Percentiles rank a stretch among this genome's conserved stretches.
These are phyloP conservation scores for Nicotiana obtusifolia DNA, from an alignment of 257 asterid species.

Conservation along the genomic window DNA sequence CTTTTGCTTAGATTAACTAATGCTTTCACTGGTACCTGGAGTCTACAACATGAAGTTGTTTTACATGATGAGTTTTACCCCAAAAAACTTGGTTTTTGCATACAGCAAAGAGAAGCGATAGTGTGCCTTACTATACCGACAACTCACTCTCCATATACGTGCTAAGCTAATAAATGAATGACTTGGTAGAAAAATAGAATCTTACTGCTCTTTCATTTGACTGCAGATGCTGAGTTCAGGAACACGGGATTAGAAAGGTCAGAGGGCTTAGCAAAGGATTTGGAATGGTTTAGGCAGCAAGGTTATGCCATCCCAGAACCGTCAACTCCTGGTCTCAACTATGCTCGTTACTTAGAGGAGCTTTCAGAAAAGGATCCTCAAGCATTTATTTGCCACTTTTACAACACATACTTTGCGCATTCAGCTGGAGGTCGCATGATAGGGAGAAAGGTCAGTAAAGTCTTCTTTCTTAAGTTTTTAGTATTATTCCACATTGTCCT, in stretches of 20 bases:
- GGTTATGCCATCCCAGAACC: constrained; percentile 79
- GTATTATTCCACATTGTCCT: neutral
- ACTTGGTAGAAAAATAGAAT: neutral
- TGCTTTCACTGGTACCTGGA: too few relatives aligned
- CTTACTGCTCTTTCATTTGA: neutral
- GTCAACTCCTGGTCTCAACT: constrained; percentile 63
- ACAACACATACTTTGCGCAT: constrained; percentile 91
- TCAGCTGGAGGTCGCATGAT: constrained; percentile 99
- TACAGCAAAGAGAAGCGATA: neutral
- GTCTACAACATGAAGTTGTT: neutral
- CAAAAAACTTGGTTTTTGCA: neutral
- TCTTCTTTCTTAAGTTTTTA: neutral
- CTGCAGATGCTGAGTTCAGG: constrained; percentile 77
- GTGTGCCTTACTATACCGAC: neutral
- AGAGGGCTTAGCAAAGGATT: constrained; percentile 57
- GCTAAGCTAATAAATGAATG: neutral
- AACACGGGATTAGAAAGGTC: constrained; percentile 94
- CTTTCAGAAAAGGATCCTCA: constrained; percentile 74
- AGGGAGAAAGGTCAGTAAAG: constrained; percentile 64
- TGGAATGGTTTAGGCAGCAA: constrained; percentile 83
- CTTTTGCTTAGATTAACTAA: neutral
- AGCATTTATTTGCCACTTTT: constrained; percentile 90
- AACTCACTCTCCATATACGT: neutral
- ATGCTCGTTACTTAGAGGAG: constrained; percentile 59
- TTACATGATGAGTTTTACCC: neutral